A percentile compares a stretch with the other conserved stretches of the same genome.
Conservation (phyloP, 768 basidiomycete genomes). For the Boletus insuetus region DNA sequence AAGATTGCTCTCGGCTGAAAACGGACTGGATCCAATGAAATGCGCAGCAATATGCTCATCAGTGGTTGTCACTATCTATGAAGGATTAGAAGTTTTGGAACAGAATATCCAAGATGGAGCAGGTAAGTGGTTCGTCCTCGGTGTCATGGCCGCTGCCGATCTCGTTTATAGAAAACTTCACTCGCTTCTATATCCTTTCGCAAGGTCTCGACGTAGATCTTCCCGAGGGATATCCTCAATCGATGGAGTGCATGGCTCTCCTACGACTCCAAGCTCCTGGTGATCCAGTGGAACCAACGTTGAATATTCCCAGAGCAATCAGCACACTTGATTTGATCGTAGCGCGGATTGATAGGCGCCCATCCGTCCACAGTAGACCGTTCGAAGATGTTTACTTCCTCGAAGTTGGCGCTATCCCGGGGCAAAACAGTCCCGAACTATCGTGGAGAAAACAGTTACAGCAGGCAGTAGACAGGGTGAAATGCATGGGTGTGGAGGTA, state of each 20-base stretch:
- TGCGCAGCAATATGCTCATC: slow-evolving; percentile 76
- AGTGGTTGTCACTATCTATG: slow-evolving; percentile 56
- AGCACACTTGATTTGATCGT: slow-evolving; percentile 42
- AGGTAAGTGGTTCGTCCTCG: slow-evolving; percentile 3
- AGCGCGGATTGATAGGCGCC: slow-evolving; percentile 63
- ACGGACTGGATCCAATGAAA: slow-evolving; percentile 40
- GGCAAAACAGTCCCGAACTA: background rate
- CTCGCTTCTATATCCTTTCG: slow-evolving; percentile 64
- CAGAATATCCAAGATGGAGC: slow-evolving; percentile 62
- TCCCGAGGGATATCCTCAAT: slow-evolving; percentile 23
- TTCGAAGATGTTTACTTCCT: slow-evolving; percentile 66
- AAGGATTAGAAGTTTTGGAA: slow-evolving; percentile 57
- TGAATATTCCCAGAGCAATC: slow-evolving; percentile 26
- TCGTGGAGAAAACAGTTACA: slow-evolving; percentile 37
- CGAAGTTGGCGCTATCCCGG: slow-evolving; percentile 40
- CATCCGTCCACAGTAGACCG: slow-evolving; percentile 41
- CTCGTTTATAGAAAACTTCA: slow-evolving; percentile 52
- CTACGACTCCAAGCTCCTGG: slow-evolving; percentile 32
- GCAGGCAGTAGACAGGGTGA: slow-evolving; percentile 34
- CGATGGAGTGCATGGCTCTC: slow-evolving; percentile 33
- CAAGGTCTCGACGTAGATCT: slow-evolving; percentile 31
- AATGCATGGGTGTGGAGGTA: slow-evolving; percentile 34
- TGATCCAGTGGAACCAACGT: background rate
- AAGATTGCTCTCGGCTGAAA: slow-evolving; percentile 27
- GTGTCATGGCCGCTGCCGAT: background rate